Evolutionary conservation across 2,329 filamentous ascomycete genomes (phyloP), one percentile per base, ranked within the genome.

Genomic region (Colletotrichum sp.): DNA sequence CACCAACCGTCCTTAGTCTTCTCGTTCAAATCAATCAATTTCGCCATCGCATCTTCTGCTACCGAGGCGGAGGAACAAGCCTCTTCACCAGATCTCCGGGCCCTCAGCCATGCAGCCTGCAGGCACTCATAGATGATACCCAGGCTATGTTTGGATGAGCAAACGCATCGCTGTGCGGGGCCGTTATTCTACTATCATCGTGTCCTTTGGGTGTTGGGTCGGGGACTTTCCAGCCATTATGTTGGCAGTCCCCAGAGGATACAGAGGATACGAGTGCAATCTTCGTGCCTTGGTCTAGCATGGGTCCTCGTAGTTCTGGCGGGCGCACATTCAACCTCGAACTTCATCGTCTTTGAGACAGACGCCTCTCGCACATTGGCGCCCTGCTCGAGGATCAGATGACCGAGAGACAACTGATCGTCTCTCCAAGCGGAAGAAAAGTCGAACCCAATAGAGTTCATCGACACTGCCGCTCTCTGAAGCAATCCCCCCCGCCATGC

Each of bases 401-500:
- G 6, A 49, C 9, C 2, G n/a, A 49, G 44, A 22, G 3, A 13
- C 0, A 0, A 22, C 44, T 39, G 44, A 13, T 49, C 44, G 19
- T 49, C 9, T 7, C 1, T 2, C 44, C 6, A 22, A 22, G 12
- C n/a, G 44, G n/a, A 52, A 22, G 4, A 13, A 52, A 13, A 8
- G 44, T 52, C n/a, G 44, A 52, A 22, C 11, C n/a, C n/a, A 22
- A 25, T 22, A 52, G 44, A 52, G n/a, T 49, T 49, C 19, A 0
- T 22, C 12, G 1, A 0, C 0, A 25, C n/a, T 25, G 11, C 44
- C 11, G 44, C n/a, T 0, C 44, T 22, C 11, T 22, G 12, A 13
- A 8, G n/a, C 44, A 52, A 52, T 0, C n/a, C 22, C 4, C n/a
- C 11, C 1, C 44, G 44, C 0, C 11, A 22, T 52, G n/a, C 1